Evolutionary conservation across 2,329 filamentous ascomycete genomes (phyloP), one percentile per base, ranked within the genome.

Genomic region (Tolypocladium inflatum): DNA sequence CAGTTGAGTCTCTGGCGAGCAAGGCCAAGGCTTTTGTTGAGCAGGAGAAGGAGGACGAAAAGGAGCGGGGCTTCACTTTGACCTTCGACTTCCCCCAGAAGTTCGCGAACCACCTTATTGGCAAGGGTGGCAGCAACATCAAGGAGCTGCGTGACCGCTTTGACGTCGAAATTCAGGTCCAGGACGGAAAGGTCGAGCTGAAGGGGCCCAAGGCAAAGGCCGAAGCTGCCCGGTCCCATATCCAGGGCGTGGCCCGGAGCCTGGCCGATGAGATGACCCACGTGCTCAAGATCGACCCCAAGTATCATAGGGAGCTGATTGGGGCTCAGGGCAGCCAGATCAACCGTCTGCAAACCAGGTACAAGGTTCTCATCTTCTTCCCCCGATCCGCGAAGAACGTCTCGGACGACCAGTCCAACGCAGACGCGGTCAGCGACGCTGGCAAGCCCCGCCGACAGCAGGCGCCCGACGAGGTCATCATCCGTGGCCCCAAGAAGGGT

Each of bases 191-290:
- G 74, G 91, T 97, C 55, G 91, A 96, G 73, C 85, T 99, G 65
- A 97, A 95, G 79, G 94, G 95, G 33, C 93, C 94, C 55, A 90
- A 95, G 76, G 90, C 91, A 55, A 97, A 97, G 80, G 91, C 92
- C 1, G 91, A 96, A 71, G 85, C 86, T 55, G 91, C 90, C 63
- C 94, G 89, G 73, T 78, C 86, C 43, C 86, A 96, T 68, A 97
- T 99, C 64, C 78, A 86, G 62, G 82, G 85, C 43, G 78, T 97
- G 63, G 87, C 84, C 45, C 91, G 89, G 71, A 89, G 89, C 70
- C 83, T 96, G 66, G 91, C 95, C 56, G 94, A 99, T 67, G 94
- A 99, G 77, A 86, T 89, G 6, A 96, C 88, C 1, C 87, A 96
- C 71, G 78, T 85, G 15, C 80, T 99, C 57, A 96, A 95, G 79